Percentiles rank a stretch among this genome's conserved stretches.
Evolutionary conservation across 2,329 filamentous ascomycete species (phyloP).

Genomic region (Colletotrichum gigasporum): DNA sequence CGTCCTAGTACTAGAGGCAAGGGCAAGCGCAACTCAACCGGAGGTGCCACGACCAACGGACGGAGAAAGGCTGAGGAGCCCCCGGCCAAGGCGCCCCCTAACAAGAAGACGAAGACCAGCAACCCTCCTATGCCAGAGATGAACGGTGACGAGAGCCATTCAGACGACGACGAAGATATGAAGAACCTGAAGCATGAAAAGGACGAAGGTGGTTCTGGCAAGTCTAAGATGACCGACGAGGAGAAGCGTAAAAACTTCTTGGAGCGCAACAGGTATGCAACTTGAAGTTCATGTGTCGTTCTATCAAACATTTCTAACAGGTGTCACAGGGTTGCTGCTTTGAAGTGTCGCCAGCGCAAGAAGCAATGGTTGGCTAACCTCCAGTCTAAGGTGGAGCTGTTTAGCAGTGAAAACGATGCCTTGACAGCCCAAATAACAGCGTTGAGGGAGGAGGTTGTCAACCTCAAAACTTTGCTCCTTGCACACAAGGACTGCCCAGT

Average conservation of each 20-base stretch:
- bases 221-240: conserved; percentile 93
- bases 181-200: conserved; percentile 51
- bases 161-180: conserved; percentile 60
- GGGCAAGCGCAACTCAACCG: conserved; percentile 71
- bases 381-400: conserved; percentile 93
- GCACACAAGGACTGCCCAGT: conserved; percentile 97
- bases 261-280: conserved; percentile 87
- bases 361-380: conserved; percentile 98
- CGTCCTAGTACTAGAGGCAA: conserved; percentile 73
- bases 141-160: conserved; percentile 40
- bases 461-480: conserved; percentile 89
- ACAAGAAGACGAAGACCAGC: conserved; percentile 77
- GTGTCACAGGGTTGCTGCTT: conserved; percentile 79
- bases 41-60: conserved; percentile 62
- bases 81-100: conserved; percentile 67
- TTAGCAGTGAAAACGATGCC: conserved; percentile 89
- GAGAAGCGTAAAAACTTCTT: conserved; percentile 99
- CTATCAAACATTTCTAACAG: conserved; percentile 34
- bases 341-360: conserved; percentile 97
- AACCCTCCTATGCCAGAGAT: conserved; percentile 44
- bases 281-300: not conserved
- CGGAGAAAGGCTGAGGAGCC: conserved; percentile 82
- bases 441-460: conserved; percentile 91
- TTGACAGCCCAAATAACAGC: conserved; percentile 85
- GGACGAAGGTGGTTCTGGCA: conserved; percentile 66